phyloP scores from a whole-genome alignment of 208 protist genomes.

The Crithidia sp. region DNA sequence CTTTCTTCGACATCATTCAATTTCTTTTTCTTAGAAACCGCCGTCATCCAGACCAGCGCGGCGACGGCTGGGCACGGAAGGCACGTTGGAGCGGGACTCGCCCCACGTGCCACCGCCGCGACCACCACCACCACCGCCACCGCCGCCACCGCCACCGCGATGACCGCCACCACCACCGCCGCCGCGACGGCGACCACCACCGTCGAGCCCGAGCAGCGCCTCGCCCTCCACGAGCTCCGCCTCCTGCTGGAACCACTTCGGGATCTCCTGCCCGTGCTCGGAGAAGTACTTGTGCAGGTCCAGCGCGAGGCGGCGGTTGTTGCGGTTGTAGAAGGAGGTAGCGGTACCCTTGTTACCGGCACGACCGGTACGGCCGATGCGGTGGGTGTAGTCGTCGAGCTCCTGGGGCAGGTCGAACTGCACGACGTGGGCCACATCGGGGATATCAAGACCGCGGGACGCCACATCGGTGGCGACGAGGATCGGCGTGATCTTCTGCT shows the following conservation, averaged over 20 bases:
- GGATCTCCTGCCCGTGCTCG: slow-evolving; percentile 89
- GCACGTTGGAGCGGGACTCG: slow-evolving; percentile 19
- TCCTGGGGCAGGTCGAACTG: slow-evolving; percentile 97
- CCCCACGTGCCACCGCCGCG: slow-evolving; percentile 29
- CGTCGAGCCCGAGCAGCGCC: slow-evolving; percentile 52
- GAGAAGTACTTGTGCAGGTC: slow-evolving; percentile 84
- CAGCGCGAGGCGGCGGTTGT: slow-evolving; percentile 63
- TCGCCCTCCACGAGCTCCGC: slow-evolving; percentile 82
- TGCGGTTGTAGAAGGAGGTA: slow-evolving; percentile 93
- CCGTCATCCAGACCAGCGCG: slow-evolving; percentile 60
- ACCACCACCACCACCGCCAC: slow-evolving; percentile 38
- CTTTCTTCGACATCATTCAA: too few relatives aligned
- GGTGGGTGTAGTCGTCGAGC: slow-evolving; percentile 99
- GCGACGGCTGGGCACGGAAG: slow-evolving; percentile 22
- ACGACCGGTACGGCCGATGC: slow-evolving; percentile 99
- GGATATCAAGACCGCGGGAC: slow-evolving; percentile 98
- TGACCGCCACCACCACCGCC: slow-evolving; percentile 44
- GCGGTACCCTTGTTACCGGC: slow-evolving; percentile 96
- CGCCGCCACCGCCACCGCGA: slow-evolving; percentile 23
- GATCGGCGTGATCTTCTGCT: slow-evolving; percentile 84
- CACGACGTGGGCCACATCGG: slow-evolving; percentile 96
- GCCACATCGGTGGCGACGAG: slow-evolving; percentile 98
- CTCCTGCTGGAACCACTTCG: slow-evolving; percentile 82
- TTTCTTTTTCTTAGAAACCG: slow-evolving; percentile 54
- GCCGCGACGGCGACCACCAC: slow-evolving; percentile 40